Conservation (phyloP, 257 asterid species). For the Ajuga chamaepitys region DNA sequence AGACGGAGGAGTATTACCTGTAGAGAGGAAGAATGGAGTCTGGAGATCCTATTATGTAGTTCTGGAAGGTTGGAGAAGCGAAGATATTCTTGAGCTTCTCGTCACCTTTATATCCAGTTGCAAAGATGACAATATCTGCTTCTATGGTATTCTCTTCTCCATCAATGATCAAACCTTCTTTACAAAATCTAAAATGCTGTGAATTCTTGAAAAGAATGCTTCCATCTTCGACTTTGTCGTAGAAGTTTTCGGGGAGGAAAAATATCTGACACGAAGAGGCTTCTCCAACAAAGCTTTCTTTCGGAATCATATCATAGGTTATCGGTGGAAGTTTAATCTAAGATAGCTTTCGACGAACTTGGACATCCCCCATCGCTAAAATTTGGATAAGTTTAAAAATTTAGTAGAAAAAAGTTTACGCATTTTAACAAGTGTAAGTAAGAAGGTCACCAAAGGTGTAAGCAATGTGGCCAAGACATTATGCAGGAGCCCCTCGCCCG, state of each 20-base stretch:
- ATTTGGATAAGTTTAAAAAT: too few species aligned
- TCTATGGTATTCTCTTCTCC: constrained; percentile 24
- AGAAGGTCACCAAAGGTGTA: constrained; percentile 47
- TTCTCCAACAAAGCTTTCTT: constrained; percentile 31
- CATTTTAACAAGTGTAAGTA: neutral
- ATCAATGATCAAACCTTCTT: constrained; percentile 39
- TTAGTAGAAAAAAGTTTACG: too few species aligned
- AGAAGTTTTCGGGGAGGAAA: constrained; percentile 33
- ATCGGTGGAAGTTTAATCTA: constrained; percentile 44
- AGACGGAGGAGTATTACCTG: too few species aligned
- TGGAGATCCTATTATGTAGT: constrained; percentile 25
- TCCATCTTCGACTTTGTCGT: constrained; percentile 45
- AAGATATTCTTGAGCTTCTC: constrained; percentile 43
- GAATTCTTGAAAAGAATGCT: constrained; percentile 41
- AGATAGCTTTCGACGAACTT: constrained; percentile 47
- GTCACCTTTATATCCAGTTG: constrained; percentile 63
- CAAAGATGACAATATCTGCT: constrained; percentile 46
- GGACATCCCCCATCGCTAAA: constrained; percentile 54
- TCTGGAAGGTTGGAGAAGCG: constrained; percentile 28
- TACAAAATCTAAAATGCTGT: constrained; percentile 19
- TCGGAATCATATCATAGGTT: constrained; percentile 51
- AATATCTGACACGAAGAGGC: constrained; percentile 32
- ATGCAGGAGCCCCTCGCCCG: constrained; percentile 39
- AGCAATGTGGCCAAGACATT: constrained; percentile 38
- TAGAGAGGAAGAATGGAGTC: constrained; percentile 38